Percentiles rank a stretch among this genome's conserved stretches.
phyloP scores from a whole-genome alignment of 2,329 filamentous ascomycete genomes.

The Arthrobotrys sinensis region DNA sequence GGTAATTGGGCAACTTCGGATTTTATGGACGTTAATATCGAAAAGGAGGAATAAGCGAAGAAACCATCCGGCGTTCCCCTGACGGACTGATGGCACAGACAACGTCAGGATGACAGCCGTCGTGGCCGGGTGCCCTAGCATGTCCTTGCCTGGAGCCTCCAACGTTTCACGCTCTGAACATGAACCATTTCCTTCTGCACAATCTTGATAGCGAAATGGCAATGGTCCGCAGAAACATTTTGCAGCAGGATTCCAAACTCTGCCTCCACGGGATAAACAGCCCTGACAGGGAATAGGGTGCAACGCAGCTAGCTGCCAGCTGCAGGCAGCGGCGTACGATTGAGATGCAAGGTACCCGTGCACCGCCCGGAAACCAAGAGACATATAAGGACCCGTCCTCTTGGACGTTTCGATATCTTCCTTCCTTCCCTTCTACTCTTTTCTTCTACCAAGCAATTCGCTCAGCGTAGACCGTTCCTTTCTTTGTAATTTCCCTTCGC shows the following conservation, averaged over 20 bases:
- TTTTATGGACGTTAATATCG: constrained; percentile 14
- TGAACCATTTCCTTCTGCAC: constrained; percentile 1
- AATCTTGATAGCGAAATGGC: constrained; percentile 6
- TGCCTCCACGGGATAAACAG: constrained; percentile 55
- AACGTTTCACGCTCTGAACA: constrained; percentile 52
- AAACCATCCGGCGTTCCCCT: neutral
- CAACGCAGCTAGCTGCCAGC: constrained; percentile 28
- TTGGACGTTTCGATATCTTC: constrained; percentile 43
- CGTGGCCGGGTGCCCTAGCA: constrained; percentile 3
- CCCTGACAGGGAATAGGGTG: constrained; percentile 47
- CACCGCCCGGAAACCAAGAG: constrained; percentile 36
- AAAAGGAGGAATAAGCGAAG: constrained; percentile 50
- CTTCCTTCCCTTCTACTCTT: constrained; percentile 22
- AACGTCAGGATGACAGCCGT: constrained; percentile 39
- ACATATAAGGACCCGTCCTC: constrained; percentile 58
- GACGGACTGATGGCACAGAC: constrained; percentile 34
- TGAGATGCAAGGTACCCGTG: constrained; percentile 46
- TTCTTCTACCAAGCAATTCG: constrained; percentile 50
- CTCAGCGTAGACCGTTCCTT: constrained; percentile 52
- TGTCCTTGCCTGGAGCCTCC: constrained; percentile 38
- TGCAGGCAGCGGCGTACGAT: constrained; percentile 12
- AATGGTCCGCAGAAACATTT: constrained; percentile 47
- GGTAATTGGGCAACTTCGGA: constrained; percentile 32
- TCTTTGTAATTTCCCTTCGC: constrained; percentile 49
- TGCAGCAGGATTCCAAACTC: constrained; percentile 54